These are phyloP conservation scores for Schwanniomyces yamadae DNA, from an alignment of 805 yeast genomes.

Conservation along the genomic window DNA sequence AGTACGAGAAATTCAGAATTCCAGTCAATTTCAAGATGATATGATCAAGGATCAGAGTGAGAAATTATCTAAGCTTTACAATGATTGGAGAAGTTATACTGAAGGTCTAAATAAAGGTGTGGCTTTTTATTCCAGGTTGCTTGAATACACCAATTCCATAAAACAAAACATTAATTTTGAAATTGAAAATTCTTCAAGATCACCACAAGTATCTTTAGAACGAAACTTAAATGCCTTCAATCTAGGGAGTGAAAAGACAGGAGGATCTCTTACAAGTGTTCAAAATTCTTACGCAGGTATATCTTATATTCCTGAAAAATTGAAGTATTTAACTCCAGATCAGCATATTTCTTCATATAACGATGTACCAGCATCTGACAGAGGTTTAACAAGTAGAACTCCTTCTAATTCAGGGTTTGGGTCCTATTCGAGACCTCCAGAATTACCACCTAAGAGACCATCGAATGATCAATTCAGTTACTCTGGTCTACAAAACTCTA, in stretches of 20 bases:
- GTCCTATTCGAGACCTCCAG: too few relatives aligned
- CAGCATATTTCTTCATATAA: too few relatives aligned
- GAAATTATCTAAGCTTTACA: conserved; percentile 48
- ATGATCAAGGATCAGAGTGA: conserved; percentile 28
- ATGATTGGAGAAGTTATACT: conserved; percentile 55
- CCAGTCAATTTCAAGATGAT: conserved; percentile 37
- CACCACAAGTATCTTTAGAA: too few relatives aligned
- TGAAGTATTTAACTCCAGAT: too few relatives aligned
- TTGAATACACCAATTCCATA: conserved; percentile 23
- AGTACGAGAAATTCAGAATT: conserved; percentile 42
- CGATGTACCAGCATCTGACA: too few relatives aligned
- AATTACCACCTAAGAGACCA: conserved; percentile 12
- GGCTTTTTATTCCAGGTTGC: conserved; percentile 58
- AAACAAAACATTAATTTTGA: conserved; percentile 7
- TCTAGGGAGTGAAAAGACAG: too few relatives aligned
- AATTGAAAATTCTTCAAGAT: neutral
- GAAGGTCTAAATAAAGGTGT: conserved; percentile 62
- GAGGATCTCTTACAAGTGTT: too few relatives aligned
- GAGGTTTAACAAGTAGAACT: too few relatives aligned
- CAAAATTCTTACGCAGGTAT: too few relatives aligned
- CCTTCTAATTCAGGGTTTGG: too few relatives aligned
- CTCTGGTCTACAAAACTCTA: neutral
- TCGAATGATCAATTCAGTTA: neutral
- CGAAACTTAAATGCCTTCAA: too few relatives aligned
- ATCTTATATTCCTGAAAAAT: too few relatives aligned